Percentiles rank a stretch among this genome's conserved stretches.
phyloP scores from a whole-genome alignment of 305 asterid genomes.

The Fraxinus dipetala region DNA sequence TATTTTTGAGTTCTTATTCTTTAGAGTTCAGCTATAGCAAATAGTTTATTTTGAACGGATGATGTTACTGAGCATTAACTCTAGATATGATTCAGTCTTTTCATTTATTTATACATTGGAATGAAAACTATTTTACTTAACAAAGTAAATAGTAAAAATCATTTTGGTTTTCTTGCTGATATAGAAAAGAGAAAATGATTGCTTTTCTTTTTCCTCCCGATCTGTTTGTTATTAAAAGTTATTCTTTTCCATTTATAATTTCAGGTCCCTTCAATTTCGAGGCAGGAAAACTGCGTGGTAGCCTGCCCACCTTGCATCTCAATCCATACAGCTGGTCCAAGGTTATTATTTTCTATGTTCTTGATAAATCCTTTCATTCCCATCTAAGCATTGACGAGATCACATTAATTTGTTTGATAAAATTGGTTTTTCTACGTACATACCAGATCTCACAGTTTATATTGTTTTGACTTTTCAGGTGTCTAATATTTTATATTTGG shows the following conservation, averaged over 20 bases:
- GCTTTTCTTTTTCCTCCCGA: conserved; percentile 6
- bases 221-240: not conserved
- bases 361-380: not conserved
- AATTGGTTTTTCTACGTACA: not conserved
- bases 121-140: not conserved
- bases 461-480: conserved; percentile 42
- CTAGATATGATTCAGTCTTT: not conserved
- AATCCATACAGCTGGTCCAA: conserved; percentile 95
- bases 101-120: not conserved
- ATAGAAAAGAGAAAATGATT: not conserved
- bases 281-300: conserved; percentile 46
- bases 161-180: not conserved
- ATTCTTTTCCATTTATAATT: conserved; percentile 11
- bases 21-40: not conserved
- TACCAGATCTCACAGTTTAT: not conserved
- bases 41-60: not conserved
- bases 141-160: not conserved
- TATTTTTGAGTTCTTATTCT: not conserved
- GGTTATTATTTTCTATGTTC: conserved; percentile 41
- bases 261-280: conserved; percentile 92
- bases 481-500: conserved; percentile 70
- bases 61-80: not conserved
- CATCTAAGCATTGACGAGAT: not conserved
- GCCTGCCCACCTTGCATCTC: conserved; percentile 74
- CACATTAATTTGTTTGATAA: not conserved